phyloP scores from a whole-genome alignment of 1,284 basidiomycete genomes.

The Puccinia horiana region DNA sequence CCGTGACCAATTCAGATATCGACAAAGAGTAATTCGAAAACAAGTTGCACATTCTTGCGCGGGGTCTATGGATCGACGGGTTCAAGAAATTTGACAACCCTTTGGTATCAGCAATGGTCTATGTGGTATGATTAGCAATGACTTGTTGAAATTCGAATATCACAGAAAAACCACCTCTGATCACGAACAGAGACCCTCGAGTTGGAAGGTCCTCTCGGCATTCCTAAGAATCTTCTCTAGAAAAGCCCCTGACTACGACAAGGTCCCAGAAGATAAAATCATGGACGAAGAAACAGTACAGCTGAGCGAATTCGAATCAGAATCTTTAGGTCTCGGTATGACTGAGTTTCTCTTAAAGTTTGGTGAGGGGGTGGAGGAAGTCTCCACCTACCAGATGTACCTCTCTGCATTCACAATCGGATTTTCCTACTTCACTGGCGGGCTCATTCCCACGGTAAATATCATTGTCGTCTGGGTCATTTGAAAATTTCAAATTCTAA shows the following conservation, averaged over 20 bases:
- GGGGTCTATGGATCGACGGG: conserved; percentile 94
- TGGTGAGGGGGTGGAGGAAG: conserved; percentile 85
- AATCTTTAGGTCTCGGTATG: conserved; percentile 65
- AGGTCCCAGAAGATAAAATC: conserved; percentile 52
- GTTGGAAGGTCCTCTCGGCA: conserved; percentile 29
- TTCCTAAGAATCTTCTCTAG: not conserved
- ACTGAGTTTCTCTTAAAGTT: conserved; percentile 91
- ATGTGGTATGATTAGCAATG: conserved; percentile 15
- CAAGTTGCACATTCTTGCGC: conserved; percentile 82
- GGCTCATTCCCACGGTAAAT: conserved; percentile 65
- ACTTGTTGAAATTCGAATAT: conserved; percentile 18
- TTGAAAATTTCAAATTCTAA: not conserved
- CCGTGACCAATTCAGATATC: conserved; percentile 69
- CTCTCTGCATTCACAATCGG: conserved; percentile 90
- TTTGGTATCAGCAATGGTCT: conserved; percentile 68
- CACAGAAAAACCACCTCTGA: not conserved
- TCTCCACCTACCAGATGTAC: conserved; percentile 70
- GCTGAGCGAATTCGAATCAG: conserved; percentile 66
- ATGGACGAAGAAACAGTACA: conserved; percentile 60
- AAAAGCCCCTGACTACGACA: conserved; percentile 40
- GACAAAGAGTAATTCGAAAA: conserved; percentile 60
- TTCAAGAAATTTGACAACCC: conserved; percentile 79
- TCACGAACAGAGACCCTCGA: not conserved
- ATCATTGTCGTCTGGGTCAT: not conserved
- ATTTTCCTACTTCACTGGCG: conserved; percentile 79